Percentiles rank a stretch among this genome's conserved stretches.
phyloP scores from a whole-genome alignment of 306 rosid genomes.

The Parietaria judaica region DNA sequence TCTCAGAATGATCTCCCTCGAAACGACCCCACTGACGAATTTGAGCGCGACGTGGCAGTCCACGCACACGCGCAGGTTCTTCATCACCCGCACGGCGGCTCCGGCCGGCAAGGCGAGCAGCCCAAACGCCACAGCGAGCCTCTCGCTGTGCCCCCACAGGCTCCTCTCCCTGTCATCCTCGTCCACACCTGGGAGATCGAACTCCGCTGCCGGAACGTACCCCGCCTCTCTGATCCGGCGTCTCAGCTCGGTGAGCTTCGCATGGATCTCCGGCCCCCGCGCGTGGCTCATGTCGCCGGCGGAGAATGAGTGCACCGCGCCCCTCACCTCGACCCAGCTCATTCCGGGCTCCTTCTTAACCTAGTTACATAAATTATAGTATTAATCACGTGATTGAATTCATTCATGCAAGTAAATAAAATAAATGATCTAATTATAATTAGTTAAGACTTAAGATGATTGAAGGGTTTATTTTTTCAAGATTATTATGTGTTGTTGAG shows the following conservation, averaged over 20 bases:
- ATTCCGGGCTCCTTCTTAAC: conserved; percentile 86
- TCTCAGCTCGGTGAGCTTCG: conserved; percentile 56
- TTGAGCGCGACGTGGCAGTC: conserved; percentile 81
- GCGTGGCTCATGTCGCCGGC: conserved; percentile 36
- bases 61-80: conserved; percentile 70
- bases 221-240: conserved; percentile 58
- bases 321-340: conserved; percentile 88
- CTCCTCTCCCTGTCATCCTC: conserved; percentile 54
- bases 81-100: conserved; percentile 71
- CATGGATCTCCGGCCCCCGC: conserved; percentile 64
- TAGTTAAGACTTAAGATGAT: too few relatives aligned
- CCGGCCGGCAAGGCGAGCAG: conserved; percentile 65
- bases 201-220: conserved; percentile 66
- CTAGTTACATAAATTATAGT: too few relatives aligned
- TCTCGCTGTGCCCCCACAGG: conserved; percentile 72
- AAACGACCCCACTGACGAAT: conserved; percentile 46
- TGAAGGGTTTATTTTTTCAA: too few relatives aligned
- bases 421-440: too few relatives aligned
- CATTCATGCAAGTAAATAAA: too few relatives aligned
- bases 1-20: conserved; percentile 75
- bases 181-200: conserved; percentile 72
- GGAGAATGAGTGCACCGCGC: conserved; percentile 58
- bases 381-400: too few relatives aligned
- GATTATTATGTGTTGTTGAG: too few relatives aligned
- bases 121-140: conserved; percentile 83